Percentiles rank a stretch among this genome's conserved stretches.
These are phyloP conservation scores for Yueomyces sinensis DNA, from an alignment of 805 yeast genomes.

Conservation along the genomic window DNA sequence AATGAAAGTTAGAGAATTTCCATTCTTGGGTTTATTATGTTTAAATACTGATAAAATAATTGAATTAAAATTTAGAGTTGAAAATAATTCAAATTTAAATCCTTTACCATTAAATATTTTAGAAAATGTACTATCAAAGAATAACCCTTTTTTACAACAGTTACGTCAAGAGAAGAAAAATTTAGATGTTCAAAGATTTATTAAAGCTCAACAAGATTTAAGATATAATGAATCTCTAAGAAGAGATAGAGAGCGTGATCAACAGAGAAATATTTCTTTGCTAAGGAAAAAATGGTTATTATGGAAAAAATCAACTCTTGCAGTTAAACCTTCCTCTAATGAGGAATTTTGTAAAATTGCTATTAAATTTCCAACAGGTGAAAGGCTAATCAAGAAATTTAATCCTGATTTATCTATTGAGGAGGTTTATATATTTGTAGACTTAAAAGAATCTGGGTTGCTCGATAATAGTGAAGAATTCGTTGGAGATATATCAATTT, in stretches of 20 bases:
- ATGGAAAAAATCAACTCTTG: slow-evolving; percentile 32
- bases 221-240: slow-evolving; percentile 63
- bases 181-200: slow-evolving; percentile 39
- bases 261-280: slow-evolving; percentile 18
- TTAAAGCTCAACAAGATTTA: slow-evolving; percentile 61
- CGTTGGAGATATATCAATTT: neutral
- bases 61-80: slow-evolving; percentile 20
- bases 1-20: slow-evolving; percentile 57
- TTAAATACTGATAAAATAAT: slow-evolving; percentile 35
- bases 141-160: slow-evolving; percentile 28
- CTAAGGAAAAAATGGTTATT: slow-evolving; percentile 31
- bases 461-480: slow-evolving; percentile 9
- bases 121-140: slow-evolving; percentile 15
- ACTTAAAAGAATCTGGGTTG: slow-evolving; percentile 29
- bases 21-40: slow-evolving; percentile 70
- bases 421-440: slow-evolving; percentile 63
- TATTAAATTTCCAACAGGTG: slow-evolving; percentile 51
- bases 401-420: slow-evolving; percentile 34
- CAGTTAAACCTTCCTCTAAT: slow-evolving; percentile 14
- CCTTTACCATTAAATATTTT: slow-evolving; percentile 9
- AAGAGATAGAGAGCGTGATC: slow-evolving; percentile 45
- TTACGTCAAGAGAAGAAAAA: slow-evolving; percentile 54
- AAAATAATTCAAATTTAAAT: slow-evolving; percentile 9
- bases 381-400: slow-evolving; percentile 40
- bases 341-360: slow-evolving; percentile 47